Evolutionary conservation across 148 eudicot genomes (phyloP).

Genomic region (Heliosperma pusillum): DNA sequence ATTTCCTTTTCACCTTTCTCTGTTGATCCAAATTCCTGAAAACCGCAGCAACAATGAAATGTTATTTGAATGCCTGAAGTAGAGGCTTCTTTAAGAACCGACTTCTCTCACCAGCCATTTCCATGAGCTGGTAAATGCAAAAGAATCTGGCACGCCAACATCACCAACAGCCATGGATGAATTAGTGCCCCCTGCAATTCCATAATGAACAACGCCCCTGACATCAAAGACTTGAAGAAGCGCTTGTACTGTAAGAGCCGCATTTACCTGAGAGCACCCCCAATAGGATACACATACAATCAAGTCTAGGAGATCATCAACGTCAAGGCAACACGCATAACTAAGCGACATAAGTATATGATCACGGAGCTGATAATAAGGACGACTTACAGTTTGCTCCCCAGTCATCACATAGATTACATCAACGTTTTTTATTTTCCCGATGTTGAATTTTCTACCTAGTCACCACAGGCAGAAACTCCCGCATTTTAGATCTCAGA

Average conservation of each 20-base stretch:
- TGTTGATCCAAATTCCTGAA: conserved; percentile 32
- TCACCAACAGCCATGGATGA: conserved; percentile 43
- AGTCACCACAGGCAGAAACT: conserved; percentile 2
- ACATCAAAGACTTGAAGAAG: conserved; percentile 45
- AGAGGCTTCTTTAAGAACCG: not conserved
- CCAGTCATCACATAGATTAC: conserved; percentile 54
- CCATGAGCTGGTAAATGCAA: conserved; percentile 63
- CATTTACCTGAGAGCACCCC: conserved; percentile 37
- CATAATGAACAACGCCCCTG: conserved; percentile 54
- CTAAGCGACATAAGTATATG: not conserved
- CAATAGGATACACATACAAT: not conserved
- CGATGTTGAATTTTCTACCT: conserved; percentile 61
- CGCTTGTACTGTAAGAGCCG: conserved; percentile 50
- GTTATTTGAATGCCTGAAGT: not conserved
- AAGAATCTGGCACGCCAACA: conserved; percentile 36
- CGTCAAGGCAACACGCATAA: not conserved
- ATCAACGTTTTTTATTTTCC: conserved; percentile 46
- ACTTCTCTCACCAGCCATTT: conserved; percentile 46
- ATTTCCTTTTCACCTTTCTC: conserved; percentile 25
- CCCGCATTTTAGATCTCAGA: not conserved
- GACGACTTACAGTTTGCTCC: conserved; percentile 46
- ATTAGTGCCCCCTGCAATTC: conserved; percentile 58
- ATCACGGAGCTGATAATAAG: not conserved
- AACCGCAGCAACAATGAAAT: not conserved
- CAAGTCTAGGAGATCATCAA: not conserved